phyloP scores from a whole-genome alignment of 768 basidiomycete species.

The Tulasnella calospora region DNA sequence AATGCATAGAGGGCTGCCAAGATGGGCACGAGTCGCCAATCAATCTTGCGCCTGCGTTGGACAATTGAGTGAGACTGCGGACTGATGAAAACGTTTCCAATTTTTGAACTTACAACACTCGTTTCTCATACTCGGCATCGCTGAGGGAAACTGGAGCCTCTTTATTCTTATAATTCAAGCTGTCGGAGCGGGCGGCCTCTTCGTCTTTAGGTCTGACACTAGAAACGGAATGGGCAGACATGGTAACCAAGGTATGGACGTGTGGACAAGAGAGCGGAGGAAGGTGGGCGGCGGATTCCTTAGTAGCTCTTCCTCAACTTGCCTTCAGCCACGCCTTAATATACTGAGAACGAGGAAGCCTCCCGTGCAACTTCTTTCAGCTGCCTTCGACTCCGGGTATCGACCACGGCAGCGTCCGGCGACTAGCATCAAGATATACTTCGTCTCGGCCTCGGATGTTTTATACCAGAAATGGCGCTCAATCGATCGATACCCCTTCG shows the following conservation, averaged over 20 bases:
- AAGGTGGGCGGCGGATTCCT: neutral
- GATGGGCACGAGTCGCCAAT: constrained; percentile 11
- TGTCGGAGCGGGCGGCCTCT: neutral
- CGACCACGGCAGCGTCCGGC: neutral
- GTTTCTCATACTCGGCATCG: neutral
- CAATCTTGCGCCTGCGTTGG: constrained; percentile 13
- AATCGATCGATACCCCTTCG: neutral
- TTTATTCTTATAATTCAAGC: neutral
- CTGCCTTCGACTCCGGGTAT: neutral
- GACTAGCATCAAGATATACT: neutral
- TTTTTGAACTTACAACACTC: neutral
- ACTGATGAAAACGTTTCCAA: neutral
- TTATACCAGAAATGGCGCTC: neutral
- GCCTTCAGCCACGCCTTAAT: neutral
- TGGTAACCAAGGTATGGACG: neutral
- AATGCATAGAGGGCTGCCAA: neutral
- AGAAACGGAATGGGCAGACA: neutral
- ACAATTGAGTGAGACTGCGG: neutral
- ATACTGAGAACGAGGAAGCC: neutral
- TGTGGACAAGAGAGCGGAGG: neutral
- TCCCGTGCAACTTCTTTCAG: neutral
- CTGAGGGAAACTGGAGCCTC: neutral
- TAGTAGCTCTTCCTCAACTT: too few relatives aligned
- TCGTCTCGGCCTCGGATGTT: neutral
- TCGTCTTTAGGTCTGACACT: neutral